phyloP scores from a whole-genome alignment of 352 stramenopile species.

The Pythium pyrilobum region DNA sequence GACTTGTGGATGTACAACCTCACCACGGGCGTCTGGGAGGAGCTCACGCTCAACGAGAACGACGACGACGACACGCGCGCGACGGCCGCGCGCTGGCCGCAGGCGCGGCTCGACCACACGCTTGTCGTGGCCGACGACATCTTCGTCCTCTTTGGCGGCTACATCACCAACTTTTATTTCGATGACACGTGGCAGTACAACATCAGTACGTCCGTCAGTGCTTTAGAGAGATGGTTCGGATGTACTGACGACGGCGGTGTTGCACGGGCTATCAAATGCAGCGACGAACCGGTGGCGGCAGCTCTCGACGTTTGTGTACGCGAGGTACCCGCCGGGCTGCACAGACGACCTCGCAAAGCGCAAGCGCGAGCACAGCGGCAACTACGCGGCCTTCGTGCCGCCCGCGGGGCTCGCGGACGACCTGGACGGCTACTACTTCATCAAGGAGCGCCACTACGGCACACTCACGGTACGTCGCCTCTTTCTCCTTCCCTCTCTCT shows the following conservation, averaged over 20 bases:
- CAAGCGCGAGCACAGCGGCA: slow-evolving; percentile 59
- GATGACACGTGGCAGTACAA: slow-evolving; percentile 97
- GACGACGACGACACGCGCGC: slow-evolving; percentile 9
- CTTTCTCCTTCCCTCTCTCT: too few species aligned
- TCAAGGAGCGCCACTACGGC: slow-evolving; percentile 69
- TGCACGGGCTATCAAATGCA: slow-evolving; percentile 9
- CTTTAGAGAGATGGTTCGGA: not conserved
- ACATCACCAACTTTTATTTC: slow-evolving; percentile 92
- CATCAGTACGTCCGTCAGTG: slow-evolving; percentile 46
- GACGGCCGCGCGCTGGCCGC: slow-evolving; percentile 29
- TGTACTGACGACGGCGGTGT: not conserved
- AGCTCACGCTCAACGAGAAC: slow-evolving; percentile 30
- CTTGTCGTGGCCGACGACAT: slow-evolving; percentile 73
- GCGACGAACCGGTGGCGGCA: slow-evolving; percentile 84
- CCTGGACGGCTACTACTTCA: slow-evolving; percentile 55
- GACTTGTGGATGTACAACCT: slow-evolving; percentile 96
- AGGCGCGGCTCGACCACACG: slow-evolving; percentile 75
- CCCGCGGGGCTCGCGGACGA: slow-evolving; percentile 24
- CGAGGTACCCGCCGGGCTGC: slow-evolving; percentile 86
- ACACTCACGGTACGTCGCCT: slow-evolving; percentile 40
- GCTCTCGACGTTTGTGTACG: slow-evolving; percentile 87
- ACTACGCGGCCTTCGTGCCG: slow-evolving; percentile 51
- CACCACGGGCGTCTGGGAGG: slow-evolving; percentile 71
- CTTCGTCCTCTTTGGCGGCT: slow-evolving; percentile 92
- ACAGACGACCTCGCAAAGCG: slow-evolving; percentile 85